Conservation (phyloP, 2,329 filamentous ascomycete species). For the Endocalyx cinctus region DNA sequence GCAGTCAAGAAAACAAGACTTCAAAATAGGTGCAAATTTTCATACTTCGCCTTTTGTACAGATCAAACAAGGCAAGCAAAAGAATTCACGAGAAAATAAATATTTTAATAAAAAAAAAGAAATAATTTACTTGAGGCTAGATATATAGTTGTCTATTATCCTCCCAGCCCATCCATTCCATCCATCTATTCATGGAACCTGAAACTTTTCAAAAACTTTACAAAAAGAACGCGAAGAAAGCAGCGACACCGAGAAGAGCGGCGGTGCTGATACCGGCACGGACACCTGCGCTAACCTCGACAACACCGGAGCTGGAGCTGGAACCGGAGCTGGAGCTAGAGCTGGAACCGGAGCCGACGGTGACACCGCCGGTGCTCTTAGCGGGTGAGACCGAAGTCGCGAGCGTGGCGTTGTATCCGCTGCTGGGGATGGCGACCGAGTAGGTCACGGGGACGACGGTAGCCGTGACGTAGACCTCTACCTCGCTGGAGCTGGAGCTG, state of each 20-base stretch:
- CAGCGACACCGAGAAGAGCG: constrained; percentile 10
- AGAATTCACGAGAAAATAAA: too few species aligned
- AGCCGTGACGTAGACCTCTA: constrained; percentile 16
- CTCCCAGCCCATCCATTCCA: too few species aligned
- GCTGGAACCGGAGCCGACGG: neutral
- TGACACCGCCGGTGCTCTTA: constrained; percentile 2
- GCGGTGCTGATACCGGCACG: constrained; percentile 10
- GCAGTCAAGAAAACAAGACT: too few species aligned
- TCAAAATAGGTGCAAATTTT: too few species aligned
- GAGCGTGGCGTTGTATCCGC: constrained; percentile 17
- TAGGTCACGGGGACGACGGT: constrained; percentile 17
- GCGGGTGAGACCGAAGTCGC: constrained; percentile 8
- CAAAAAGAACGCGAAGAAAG: constrained; percentile 12
- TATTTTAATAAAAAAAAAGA: too few species aligned
- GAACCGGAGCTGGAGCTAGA: constrained; percentile 1
- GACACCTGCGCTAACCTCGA: constrained; percentile 7
- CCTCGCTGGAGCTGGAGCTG: constrained; percentile 1
- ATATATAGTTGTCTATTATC: too few species aligned
- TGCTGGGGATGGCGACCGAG: constrained; percentile 4
- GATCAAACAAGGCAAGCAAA: too few species aligned
- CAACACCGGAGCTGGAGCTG: constrained; percentile 4
- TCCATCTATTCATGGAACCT: too few species aligned
- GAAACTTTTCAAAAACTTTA: too few species aligned
- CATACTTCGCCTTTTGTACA: too few species aligned
- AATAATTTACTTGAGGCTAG: too few species aligned